phyloP scores from a whole-genome alignment of 352 stramenopile genomes.

The Globisporangium iwayamae region DNA sequence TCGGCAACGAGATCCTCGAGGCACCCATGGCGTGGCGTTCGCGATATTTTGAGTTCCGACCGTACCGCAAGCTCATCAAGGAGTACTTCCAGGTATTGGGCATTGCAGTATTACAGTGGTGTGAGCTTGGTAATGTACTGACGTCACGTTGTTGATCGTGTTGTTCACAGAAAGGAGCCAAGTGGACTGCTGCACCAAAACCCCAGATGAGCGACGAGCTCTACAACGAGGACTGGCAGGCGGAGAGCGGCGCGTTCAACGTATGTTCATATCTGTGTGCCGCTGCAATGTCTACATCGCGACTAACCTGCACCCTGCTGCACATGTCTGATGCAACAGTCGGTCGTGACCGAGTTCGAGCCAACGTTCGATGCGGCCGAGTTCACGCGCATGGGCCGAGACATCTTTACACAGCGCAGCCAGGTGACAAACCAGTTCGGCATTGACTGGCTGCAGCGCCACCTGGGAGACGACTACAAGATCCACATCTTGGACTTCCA shows the following conservation, averaged over 20 bases:
- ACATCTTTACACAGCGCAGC: slow-evolving; percentile 90
- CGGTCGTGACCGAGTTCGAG: slow-evolving; percentile 88
- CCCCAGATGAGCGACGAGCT: slow-evolving; percentile 88
- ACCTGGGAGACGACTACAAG: slow-evolving; percentile 82
- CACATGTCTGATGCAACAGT: slow-evolving; percentile 23
- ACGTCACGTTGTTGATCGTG: not conserved
- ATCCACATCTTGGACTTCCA: slow-evolving; percentile 89
- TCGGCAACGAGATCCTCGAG: slow-evolving; percentile 89
- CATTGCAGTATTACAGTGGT: not conserved
- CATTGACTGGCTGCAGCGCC: slow-evolving; percentile 87
- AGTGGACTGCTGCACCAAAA: slow-evolving; percentile 88
- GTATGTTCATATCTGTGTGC: slow-evolving; percentile 20
- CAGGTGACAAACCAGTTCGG: slow-evolving; percentile 90
- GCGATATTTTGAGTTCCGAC: slow-evolving; percentile 89
- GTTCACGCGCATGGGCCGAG: slow-evolving; percentile 87
- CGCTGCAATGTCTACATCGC: no score
- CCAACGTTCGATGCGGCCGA: slow-evolving; percentile 87
- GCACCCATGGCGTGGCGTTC: slow-evolving; percentile 89
- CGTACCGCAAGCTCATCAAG: slow-evolving; percentile 87
- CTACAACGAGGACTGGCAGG: slow-evolving; percentile 86
- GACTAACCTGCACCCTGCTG: not conserved
- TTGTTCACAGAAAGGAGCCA: slow-evolving; percentile 51
- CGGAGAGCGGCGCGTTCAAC: slow-evolving; percentile 73
- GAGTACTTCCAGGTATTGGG: slow-evolving; percentile 79
- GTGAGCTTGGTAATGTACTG: not conserved